These are phyloP conservation scores for Albifimbria verrucaria DNA, from an alignment of 2,329 filamentous ascomycete genomes.

Conservation along the genomic window DNA sequence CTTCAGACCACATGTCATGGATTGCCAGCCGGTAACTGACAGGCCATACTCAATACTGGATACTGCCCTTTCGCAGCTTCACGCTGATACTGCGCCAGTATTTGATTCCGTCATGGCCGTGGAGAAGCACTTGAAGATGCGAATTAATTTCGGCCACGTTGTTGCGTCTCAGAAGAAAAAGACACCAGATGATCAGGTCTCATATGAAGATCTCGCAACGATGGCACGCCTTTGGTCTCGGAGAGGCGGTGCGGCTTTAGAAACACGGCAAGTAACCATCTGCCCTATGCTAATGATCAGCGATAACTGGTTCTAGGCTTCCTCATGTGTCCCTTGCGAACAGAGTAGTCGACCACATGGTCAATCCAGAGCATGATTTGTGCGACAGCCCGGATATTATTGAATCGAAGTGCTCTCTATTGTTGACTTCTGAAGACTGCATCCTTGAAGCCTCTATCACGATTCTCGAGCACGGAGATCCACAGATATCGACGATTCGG, in stretches of 20 bases:
- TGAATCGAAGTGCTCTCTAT: slow-evolving; percentile 15
- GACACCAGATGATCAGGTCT: slow-evolving; percentile 15
- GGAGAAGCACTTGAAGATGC: slow-evolving; percentile 23
- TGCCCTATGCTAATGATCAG: not conserved
- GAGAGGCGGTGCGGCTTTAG: slow-evolving; percentile 25
- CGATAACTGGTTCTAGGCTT: slow-evolving; percentile 14
- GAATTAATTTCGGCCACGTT: slow-evolving; percentile 29
- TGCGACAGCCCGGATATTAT: slow-evolving; percentile 11
- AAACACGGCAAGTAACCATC: slow-evolving; percentile 19
- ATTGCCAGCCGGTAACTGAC: not conserved
- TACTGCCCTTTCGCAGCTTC: slow-evolving; percentile 15
- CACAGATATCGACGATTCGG: slow-evolving; percentile 18
- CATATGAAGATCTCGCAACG: slow-evolving; percentile 19
- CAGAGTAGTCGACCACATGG: slow-evolving; percentile 12
- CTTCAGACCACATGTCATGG: slow-evolving; percentile 18
- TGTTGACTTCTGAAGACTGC: slow-evolving; percentile 12
- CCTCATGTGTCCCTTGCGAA: slow-evolving; percentile 9
- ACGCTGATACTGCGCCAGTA: slow-evolving; percentile 13
- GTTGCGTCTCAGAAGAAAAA: slow-evolving; percentile 22
- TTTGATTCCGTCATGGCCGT: slow-evolving; percentile 21
- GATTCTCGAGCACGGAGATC: slow-evolving; percentile 4
- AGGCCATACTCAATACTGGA: not conserved
- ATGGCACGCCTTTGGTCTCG: slow-evolving; percentile 22
- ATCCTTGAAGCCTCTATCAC: slow-evolving; percentile 18
- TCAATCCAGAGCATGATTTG: slow-evolving; percentile 9